phyloP scores from a whole-genome alignment of 306 rosid genomes.

The Trichosanthes cucumerina region DNA sequence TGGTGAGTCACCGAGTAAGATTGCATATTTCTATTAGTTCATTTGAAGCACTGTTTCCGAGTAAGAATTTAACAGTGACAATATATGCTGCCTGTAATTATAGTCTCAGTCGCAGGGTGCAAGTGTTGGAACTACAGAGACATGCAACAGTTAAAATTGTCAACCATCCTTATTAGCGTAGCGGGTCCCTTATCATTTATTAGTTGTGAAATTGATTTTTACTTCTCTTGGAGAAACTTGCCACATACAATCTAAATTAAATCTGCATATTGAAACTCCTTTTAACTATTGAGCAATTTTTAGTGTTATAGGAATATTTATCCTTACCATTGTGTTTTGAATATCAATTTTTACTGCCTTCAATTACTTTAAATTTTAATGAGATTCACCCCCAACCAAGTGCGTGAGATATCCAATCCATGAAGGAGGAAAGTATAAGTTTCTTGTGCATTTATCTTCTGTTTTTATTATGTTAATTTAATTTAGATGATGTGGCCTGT shows the following conservation, averaged over 20 bases:
- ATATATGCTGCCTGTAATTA: not conserved
- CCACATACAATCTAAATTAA: not conserved
- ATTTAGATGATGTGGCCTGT: not conserved
- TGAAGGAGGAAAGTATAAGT: not conserved
- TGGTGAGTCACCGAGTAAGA: not conserved
- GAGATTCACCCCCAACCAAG: not conserved
- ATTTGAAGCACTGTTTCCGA: not conserved
- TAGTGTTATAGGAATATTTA: not conserved
- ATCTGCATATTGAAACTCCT: not conserved
- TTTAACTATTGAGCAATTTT: not conserved
- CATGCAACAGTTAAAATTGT: not conserved
- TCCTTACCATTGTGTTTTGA: not conserved
- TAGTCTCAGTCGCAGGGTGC: not conserved
- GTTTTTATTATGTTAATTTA: not conserved
- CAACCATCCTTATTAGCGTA: not conserved
- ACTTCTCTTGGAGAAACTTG: not conserved
- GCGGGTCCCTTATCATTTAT: not conserved
- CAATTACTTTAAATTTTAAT: not conserved
- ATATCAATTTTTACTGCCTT: not conserved
- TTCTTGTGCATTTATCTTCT: not conserved
- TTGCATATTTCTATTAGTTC: not conserved
- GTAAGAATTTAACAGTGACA: conserved; percentile 1
- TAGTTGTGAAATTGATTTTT: not conserved
- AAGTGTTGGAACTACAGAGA: not conserved
- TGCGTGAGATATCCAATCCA: not conserved